These are phyloP conservation scores for Acer negundo DNA, from an alignment of 345 rosid genomes.

Conservation along the genomic window DNA sequence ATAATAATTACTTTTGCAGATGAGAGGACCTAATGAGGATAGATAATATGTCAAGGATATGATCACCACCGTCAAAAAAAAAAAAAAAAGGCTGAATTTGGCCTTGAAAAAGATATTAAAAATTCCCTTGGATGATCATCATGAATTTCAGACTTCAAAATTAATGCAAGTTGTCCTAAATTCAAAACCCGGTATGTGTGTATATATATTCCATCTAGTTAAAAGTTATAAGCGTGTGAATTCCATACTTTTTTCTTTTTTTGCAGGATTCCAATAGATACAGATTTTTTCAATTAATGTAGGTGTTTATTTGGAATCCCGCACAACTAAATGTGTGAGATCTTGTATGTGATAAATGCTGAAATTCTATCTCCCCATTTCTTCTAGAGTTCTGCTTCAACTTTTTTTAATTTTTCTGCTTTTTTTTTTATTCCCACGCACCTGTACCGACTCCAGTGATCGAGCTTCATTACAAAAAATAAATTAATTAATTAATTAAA, in stretches of 20 bases:
- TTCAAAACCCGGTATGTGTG: not conserved
- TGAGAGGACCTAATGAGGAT: conserved; percentile 17
- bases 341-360: too few species aligned
- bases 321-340: too few species aligned
- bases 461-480: not conserved
- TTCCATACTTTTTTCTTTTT: too few species aligned
- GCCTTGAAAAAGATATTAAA: not conserved
- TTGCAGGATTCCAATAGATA: too few species aligned
- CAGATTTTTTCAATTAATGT: too few species aligned
- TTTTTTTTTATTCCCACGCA: not conserved
- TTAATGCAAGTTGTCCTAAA: not conserved
- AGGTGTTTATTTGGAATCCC: too few species aligned
- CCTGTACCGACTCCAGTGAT: not conserved
- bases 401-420: not conserved
- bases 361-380: not conserved
- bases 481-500: too few species aligned
- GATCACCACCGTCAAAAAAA: not conserved
- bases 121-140: not conserved
- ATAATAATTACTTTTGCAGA: not conserved
- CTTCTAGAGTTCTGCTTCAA: not conserved
- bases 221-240: too few species aligned
- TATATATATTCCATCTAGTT: too few species aligned
- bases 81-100: not conserved
- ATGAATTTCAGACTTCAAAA: not conserved
- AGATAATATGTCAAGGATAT: conserved; percentile 1